Percentiles rank a stretch among this genome's conserved stretches.
Conservation (phyloP, 805 yeast genomes). For the Myxozyma vanderwaltii region DNA sequence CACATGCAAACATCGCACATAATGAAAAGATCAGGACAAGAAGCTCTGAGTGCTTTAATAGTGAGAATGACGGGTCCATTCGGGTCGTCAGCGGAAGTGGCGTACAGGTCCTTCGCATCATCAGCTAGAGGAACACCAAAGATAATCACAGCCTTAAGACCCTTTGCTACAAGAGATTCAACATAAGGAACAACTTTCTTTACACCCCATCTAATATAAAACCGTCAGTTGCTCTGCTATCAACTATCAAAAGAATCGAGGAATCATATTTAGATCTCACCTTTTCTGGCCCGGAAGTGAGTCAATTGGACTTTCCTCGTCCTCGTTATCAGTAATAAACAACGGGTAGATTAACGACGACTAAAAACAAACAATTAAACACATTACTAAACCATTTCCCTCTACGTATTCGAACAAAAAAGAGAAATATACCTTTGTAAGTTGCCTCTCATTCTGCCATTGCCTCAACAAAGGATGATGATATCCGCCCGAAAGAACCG, state of each 20-base stretch:
- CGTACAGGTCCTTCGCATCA: conserved; percentile 75
- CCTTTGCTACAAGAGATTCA: conserved; percentile 68
- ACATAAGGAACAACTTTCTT: conserved; percentile 77
- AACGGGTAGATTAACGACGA: conserved; percentile 77
- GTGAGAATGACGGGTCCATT: conserved; percentile 90
- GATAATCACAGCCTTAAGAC: conserved; percentile 79
- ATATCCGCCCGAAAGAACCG: conserved; percentile 90
- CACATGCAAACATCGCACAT: conserved; percentile 96
- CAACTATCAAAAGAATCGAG: too few species aligned
- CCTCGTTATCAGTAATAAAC: conserved; percentile 76
- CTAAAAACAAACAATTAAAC: conserved; percentile 11
- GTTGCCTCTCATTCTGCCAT: conserved; percentile 88
- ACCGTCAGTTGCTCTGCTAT: not conserved
- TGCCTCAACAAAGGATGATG: conserved; percentile 83
- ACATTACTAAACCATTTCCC: not conserved
- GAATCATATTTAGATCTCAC: conserved; percentile 6
- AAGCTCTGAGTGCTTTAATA: conserved; percentile 60
- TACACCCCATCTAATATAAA: conserved; percentile 66
- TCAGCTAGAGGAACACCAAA: conserved; percentile 87
- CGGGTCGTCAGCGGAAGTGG: conserved; percentile 93
- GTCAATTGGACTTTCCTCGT: conserved; percentile 73
- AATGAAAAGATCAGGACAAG: conserved; percentile 81
- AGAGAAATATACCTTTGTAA: conserved; percentile 67
- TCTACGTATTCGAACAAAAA: not conserved
- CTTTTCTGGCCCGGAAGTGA: conserved; percentile 81